phyloP scores from a whole-genome alignment of 1,284 basidiomycete species.

The Hemileia vastatrix region DNA sequence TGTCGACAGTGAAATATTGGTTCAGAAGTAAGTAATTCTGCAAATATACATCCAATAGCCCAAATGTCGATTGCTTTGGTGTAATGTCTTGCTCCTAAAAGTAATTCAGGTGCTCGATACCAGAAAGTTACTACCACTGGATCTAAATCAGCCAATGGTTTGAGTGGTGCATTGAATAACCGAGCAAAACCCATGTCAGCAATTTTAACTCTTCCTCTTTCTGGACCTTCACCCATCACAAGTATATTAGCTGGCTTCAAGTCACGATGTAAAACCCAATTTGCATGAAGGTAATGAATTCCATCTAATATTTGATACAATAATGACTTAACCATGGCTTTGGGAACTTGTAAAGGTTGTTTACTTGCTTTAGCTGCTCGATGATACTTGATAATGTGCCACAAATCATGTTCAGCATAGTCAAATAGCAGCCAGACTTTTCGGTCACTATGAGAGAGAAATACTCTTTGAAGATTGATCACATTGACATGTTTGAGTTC shows the following conservation, averaged over 20 bases:
- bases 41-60: too few species aligned
- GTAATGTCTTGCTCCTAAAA: too few species aligned
- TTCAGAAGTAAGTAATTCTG: too few species aligned
- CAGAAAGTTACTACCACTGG: too few species aligned
- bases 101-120: too few species aligned
- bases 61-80: too few species aligned
- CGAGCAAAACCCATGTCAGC: conserved; percentile 90
- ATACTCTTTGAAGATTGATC: conserved; percentile 82
- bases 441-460: conserved; percentile 92
- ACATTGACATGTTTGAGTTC: conserved; percentile 90
- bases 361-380: too few species aligned
- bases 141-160: too few species aligned
- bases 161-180: conserved; percentile 67
- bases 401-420: conserved; percentile 96
- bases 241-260: conserved; percentile 98
- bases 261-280: conserved; percentile 92
- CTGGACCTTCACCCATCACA: conserved; percentile 74
- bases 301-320: conserved; percentile 93
- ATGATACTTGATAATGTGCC: too few species aligned
- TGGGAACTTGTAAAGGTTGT: conserved; percentile 83
- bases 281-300: conserved; percentile 83
- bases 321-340: conserved; percentile 76
- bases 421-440: conserved; percentile 99
- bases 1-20: too few species aligned
- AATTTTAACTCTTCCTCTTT: conserved; percentile 89